These are phyloP conservation scores for Chaetomium cochliodes DNA, from an alignment of 495 filamentous ascomycete species.

Conservation along the genomic window DNA sequence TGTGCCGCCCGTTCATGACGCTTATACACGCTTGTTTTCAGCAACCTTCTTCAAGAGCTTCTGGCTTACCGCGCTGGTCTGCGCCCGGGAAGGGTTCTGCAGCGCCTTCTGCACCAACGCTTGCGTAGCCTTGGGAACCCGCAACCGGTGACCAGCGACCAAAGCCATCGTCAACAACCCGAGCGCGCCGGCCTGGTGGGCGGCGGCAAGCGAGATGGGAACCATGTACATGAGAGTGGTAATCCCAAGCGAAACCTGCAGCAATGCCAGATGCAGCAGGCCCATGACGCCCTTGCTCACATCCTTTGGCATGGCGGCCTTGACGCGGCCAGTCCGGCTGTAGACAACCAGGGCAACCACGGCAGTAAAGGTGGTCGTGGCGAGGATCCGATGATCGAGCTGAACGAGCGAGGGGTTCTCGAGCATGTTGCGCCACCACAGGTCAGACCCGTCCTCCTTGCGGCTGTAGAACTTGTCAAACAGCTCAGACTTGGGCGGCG, in stretches of 20 bases:
- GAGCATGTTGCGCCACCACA: constrained; percentile 94
- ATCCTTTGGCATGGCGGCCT: constrained; percentile 60
- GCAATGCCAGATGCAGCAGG: constrained; percentile 73
- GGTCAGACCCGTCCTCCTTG: constrained; percentile 67
- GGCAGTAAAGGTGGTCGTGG: constrained; percentile 81
- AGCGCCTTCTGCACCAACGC: constrained; percentile 46
- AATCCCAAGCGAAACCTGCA: constrained; percentile 86
- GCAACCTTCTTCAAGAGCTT: constrained; percentile 19
- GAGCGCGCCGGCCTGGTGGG: constrained; percentile 89
- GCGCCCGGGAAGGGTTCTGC: constrained; percentile 13
- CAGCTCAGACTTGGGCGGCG: constrained; percentile 79
- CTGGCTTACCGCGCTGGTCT: constrained; percentile 12
- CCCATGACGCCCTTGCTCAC: constrained; percentile 72
- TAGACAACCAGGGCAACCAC: constrained; percentile 77
- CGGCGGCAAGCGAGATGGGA: constrained; percentile 80
- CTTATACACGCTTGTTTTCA: constrained; percentile 8
- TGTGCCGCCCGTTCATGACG: not conserved
- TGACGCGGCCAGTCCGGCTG: constrained; percentile 62
- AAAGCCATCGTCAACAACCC: constrained; percentile 79
- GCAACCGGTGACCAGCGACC: constrained; percentile 63
- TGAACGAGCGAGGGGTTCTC: constrained; percentile 96
- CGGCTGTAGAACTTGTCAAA: constrained; percentile 84
- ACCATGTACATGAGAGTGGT: constrained; percentile 89
- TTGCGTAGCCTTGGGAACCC: constrained; percentile 50
- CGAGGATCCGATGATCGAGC: constrained; percentile 90